Evolutionary conservation across 176 grass and related monocot species (phyloP).

Genomic region (Alopecurus myosuroides): DNA sequence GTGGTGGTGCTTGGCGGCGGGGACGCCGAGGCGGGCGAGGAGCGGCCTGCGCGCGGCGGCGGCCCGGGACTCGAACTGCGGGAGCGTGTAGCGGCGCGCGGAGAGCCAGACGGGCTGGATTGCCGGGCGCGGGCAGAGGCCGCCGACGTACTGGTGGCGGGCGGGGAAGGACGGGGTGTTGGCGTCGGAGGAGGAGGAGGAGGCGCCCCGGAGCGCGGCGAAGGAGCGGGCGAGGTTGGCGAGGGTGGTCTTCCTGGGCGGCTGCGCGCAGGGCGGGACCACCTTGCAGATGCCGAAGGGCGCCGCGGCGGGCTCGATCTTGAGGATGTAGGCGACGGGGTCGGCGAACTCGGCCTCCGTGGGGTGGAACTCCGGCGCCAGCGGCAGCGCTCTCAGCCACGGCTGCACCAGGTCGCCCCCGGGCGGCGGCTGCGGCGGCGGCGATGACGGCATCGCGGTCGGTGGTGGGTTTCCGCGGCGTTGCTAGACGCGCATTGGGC

Average conservation of each 20-base stretch:
- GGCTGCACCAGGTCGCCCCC: slow-evolving; percentile 34
- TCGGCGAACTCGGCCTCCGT: slow-evolving; percentile 74
- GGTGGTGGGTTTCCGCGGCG: not conserved
- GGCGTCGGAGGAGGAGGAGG: not conserved
- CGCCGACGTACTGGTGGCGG: slow-evolving; percentile 77
- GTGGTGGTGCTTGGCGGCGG: slow-evolving; percentile 22
- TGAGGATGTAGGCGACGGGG: slow-evolving; percentile 78
- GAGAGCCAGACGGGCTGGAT: slow-evolving; percentile 70
- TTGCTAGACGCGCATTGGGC: slow-evolving; percentile 30
- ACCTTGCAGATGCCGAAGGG: slow-evolving; percentile 90
- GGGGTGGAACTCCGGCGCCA: slow-evolving; percentile 87
- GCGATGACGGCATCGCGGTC: slow-evolving; percentile 9
- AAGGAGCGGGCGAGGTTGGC: slow-evolving; percentile 87
- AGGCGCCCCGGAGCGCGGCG: slow-evolving; percentile 59
- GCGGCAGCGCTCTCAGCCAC: slow-evolving; percentile 78
- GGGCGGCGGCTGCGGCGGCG: not conserved
- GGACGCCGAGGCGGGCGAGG: slow-evolving; percentile 29
- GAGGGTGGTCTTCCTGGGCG: slow-evolving; percentile 67
- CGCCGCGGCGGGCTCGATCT: slow-evolving; percentile 68
- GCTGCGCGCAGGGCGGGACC: slow-evolving; percentile 52
- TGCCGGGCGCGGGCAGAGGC: slow-evolving; percentile 55
- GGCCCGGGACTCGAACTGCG: slow-evolving; percentile 68
- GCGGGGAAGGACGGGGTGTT: slow-evolving; percentile 57
- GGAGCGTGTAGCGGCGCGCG: slow-evolving; percentile 65
- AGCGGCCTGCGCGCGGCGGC: slow-evolving; percentile 19